Evolutionary conservation across 2,329 filamentous ascomycete genomes (phyloP).

Genomic region (Exserohilum rostratum): DNA sequence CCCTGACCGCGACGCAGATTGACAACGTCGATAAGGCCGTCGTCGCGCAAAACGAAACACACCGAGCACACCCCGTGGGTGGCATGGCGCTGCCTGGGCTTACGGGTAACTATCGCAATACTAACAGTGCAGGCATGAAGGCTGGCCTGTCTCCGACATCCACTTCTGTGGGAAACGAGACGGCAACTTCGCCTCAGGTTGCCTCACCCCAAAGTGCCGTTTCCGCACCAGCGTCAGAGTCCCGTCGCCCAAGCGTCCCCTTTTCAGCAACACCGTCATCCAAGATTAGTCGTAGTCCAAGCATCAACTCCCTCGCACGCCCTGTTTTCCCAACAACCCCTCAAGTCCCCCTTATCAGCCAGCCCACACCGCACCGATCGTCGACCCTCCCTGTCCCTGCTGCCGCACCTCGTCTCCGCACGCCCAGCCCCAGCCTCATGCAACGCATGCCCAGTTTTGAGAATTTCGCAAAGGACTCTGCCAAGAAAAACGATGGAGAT

Average conservation of each 20-base stretch:
- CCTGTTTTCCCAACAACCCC: slow-evolving; percentile 39
- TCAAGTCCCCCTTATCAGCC: slow-evolving; percentile 30
- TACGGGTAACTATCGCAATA: slow-evolving; percentile 10
- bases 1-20: slow-evolving; percentile 52
- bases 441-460: slow-evolving; percentile 56
- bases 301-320: slow-evolving; percentile 46
- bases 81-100: slow-evolving; percentile 30
- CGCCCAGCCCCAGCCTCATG: slow-evolving; percentile 52
- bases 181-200: slow-evolving; percentile 20
- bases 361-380: slow-evolving; percentile 37
- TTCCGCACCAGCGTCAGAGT: slow-evolving; percentile 24
- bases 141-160: slow-evolving; percentile 3
- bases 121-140: slow-evolving; percentile 11
- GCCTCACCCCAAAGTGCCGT: slow-evolving; percentile 22
- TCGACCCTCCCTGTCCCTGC: slow-evolving; percentile 39
- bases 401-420: slow-evolving; percentile 32
- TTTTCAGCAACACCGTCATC: slow-evolving; percentile 29
- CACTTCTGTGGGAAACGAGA: slow-evolving; percentile 18
- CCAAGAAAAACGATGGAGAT: slow-evolving; percentile 17
- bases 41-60: slow-evolving; percentile 24
- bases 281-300: slow-evolving; percentile 34
- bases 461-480: slow-evolving; percentile 16
- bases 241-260: slow-evolving; percentile 41
- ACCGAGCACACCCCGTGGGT: slow-evolving; percentile 17
- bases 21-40: slow-evolving; percentile 42